phyloP scores from a whole-genome alignment of 257 asterid species.

The Solanum medicagineum region DNA sequence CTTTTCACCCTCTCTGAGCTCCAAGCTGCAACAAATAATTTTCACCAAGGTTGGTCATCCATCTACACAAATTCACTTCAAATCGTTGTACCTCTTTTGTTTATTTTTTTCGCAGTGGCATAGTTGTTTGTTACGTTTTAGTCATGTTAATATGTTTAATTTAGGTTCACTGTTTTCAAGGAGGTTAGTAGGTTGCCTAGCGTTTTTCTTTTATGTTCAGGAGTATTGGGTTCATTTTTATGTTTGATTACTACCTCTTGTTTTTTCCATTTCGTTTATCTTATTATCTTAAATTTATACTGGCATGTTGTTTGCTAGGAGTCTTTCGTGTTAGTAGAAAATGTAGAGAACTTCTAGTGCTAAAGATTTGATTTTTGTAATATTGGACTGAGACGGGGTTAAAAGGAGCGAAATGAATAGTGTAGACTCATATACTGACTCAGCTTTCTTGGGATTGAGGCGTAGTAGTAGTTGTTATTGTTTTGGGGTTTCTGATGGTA shows the following conservation, averaged over 20 bases:
- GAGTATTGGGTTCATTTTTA: neutral
- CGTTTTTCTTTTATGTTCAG: neutral
- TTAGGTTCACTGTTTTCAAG: neutral
- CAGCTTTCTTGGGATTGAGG: neutral
- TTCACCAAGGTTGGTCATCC: conserved; percentile 46
- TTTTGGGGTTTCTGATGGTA: neutral
- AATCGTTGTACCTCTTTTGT: neutral
- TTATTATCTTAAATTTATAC: neutral
- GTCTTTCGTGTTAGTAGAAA: neutral
- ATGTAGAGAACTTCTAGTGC: neutral
- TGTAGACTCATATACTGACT: no score
- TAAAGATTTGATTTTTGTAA: neutral
- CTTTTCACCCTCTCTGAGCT: conserved; percentile 54
- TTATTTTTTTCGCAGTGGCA: no score
- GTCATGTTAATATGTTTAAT: neutral
- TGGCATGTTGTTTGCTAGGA: neutral
- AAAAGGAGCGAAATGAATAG: neutral
- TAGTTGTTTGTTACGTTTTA: neutral
- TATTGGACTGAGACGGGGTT: neutral
- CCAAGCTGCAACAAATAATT: conserved; percentile 62
- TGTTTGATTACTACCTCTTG: neutral
- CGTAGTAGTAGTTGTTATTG: neutral
- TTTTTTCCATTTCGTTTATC: neutral
- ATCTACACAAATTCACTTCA: neutral
- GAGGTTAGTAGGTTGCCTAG: neutral